phyloP scores from a whole-genome alignment of 805 yeast species.

The Candida cerambycidarum region DNA sequence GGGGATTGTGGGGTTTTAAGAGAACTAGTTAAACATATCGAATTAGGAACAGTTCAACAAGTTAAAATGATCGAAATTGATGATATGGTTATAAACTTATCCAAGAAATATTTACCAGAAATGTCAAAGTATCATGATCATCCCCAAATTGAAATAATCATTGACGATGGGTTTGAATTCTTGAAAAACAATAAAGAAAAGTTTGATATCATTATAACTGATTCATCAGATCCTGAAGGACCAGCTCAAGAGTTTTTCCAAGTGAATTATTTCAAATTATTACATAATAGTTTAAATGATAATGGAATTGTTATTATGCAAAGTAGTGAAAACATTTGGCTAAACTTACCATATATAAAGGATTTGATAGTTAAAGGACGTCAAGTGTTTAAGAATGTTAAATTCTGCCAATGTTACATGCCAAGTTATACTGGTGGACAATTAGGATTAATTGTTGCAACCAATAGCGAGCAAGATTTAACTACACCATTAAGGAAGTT shows the following conservation, averaged over 20 bases:
- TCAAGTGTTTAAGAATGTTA: conserved; percentile 58
- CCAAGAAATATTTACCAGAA: conserved; percentile 69
- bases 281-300: conserved; percentile 59
- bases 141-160: conserved; percentile 62
- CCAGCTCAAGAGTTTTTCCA: conserved; percentile 92
- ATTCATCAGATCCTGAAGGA: conserved; percentile 93
- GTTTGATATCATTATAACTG: conserved; percentile 85
- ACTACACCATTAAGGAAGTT: conserved; percentile 51
- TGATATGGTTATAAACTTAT: conserved; percentile 70
- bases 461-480: conserved; percentile 54
- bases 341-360: conserved; percentile 54
- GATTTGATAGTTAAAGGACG: conserved; percentile 48
- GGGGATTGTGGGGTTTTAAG: conserved; percentile 96
- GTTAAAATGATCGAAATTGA: conserved; percentile 89
- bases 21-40: conserved; percentile 74
- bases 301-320: conserved; percentile 79
- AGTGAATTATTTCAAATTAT: conserved; percentile 67
- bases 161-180: conserved; percentile 83
- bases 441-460: conserved; percentile 73
- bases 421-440: conserved; percentile 91
- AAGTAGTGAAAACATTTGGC: conserved; percentile 74
- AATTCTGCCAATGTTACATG: conserved; percentile 75
- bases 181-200: conserved; percentile 45
- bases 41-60: conserved; percentile 50
- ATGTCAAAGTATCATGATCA: conserved; percentile 70